Evolutionary conservation across 768 basidiomycete species (phyloP), one percentile per base, ranked within the genome.

Genomic region (Amanita brunnescens): DNA sequence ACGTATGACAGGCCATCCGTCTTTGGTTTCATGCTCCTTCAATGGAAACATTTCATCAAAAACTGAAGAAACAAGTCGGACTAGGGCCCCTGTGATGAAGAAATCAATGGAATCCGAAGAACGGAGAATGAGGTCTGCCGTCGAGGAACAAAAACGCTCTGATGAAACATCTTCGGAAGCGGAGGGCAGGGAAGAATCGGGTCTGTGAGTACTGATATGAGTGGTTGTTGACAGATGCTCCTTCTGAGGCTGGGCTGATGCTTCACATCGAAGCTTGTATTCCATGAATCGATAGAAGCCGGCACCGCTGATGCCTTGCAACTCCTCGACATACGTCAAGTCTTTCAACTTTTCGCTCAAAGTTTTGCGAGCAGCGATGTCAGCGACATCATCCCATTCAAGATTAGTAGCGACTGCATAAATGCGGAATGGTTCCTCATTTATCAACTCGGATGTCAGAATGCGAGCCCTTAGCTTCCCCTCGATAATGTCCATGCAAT

Each of bases 91-190:
- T 43, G 20, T 8, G 29, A 51, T 40, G 20, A 42, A 43, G 54
- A 69, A 68, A 47, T 71, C 59, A 35, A 66, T 43, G 6, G 58
- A 57, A 55, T 71, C 69, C 10, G 56, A 59, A 5, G 62, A 57
- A 13, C 54, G 59, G 12, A 66, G 52, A 43, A 66, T 59, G 24
- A 64, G 32, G 49, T 66, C 59, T 7, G 56, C 54, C 6, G 30
- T 49, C n/a, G 48, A n/a, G 9, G 35, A 41, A 23, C n/a, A 5
- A 16, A 47, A 47, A 8, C 35, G 47, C 2, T 24, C 33, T 10
- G 18, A n/a, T n/a, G n/a, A n/a, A n/a, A n/a, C n/a, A n/a, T n/a
- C n/a, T n/a, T n/a, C 34, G 34, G 34, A 35, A 35, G 13, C 13
- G 9, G 37, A 38, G 5, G 9, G 8, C 12, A 16, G 7, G 3